A percentile compares a stretch with the other conserved stretches of the same genome.
These are phyloP conservation scores for Amyloporia xantha DNA, from an alignment of 768 basidiomycete genomes.

Conservation along the genomic window DNA sequence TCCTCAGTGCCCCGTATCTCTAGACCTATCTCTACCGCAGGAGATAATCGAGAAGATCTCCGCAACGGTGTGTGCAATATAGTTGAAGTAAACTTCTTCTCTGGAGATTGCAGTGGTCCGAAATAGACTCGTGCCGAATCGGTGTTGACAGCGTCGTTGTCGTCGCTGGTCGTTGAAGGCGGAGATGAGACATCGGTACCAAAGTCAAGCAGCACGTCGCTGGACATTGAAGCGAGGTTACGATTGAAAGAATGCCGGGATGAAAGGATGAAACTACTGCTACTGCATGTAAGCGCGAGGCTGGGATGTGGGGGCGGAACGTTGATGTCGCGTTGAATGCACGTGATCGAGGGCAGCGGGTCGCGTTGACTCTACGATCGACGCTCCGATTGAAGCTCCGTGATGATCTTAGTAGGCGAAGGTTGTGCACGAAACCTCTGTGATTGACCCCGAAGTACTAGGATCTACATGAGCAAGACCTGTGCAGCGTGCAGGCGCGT, in stretches of 20 bases:
- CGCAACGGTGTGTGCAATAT: constrained; percentile 32
- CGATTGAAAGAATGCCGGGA: neutral
- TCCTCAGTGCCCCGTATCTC: constrained; percentile 4
- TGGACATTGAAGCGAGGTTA: constrained; percentile 11
- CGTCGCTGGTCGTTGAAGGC: constrained; percentile 8
- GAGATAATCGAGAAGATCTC: constrained; percentile 46
- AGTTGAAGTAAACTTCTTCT: constrained; percentile 37
- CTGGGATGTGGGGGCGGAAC: constrained; percentile 8
- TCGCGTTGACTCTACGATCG: no score
- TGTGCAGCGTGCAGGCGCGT: constrained; percentile 15
- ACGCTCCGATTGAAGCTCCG: no score
- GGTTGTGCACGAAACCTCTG: no score
- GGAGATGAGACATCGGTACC: constrained; percentile 4
- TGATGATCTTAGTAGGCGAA: no score
- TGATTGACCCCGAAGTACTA: no score
- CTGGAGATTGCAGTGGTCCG: constrained; percentile 47
- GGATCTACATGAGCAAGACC: constrained; percentile 21
- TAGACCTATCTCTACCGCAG: constrained; percentile 15
- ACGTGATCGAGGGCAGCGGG: constrained; percentile 21
- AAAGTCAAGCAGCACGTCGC: neutral
- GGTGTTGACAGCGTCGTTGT: constrained; percentile 25
- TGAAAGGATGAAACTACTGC: constrained; percentile 1
- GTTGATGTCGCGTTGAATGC: constrained; percentile 22
- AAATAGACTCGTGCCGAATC: constrained; percentile 41
- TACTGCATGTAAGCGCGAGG: constrained; percentile 7